phyloP scores from a whole-genome alignment of 768 basidiomycete genomes.

The Cystofilobasidium ferigula region DNA sequence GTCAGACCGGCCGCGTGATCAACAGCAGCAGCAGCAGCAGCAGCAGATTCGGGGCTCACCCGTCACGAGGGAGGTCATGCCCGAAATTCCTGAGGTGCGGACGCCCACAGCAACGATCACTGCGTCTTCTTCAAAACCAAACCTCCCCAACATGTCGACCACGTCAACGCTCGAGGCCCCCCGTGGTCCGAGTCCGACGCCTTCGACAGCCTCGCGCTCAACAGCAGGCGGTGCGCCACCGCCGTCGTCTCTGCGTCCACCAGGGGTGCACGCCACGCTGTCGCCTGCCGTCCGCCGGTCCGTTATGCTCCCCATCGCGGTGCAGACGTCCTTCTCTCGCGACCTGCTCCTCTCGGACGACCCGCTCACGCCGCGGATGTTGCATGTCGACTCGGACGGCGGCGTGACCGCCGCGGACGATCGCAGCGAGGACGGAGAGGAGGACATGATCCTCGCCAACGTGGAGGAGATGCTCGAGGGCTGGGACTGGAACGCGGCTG shows the following conservation, averaged over 20 bases:
- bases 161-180: too few relatives aligned
- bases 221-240: neutral
- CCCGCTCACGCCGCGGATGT: constrained; percentile 59
- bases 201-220: too few relatives aligned
- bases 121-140: too few relatives aligned
- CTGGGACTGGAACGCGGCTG: constrained; percentile 69
- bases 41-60: neutral
- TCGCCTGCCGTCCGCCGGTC: neutral
- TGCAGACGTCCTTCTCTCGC: constrained; percentile 36
- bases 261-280: neutral
- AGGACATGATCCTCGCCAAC: constrained; percentile 71
- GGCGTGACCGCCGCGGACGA: too few relatives aligned
- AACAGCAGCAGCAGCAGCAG: neutral
- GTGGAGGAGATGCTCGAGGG: constrained; percentile 99
- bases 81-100: neutral
- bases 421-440: constrained; percentile 30
- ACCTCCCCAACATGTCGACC: too few relatives aligned
- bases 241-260: neutral
- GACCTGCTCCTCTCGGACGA: constrained; percentile 49
- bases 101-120: neutral
- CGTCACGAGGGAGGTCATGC: neutral
- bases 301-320: constrained; percentile 14
- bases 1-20: neutral
- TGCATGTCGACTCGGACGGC: constrained; percentile 49
- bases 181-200: too few relatives aligned